Percentiles rank a stretch among this genome's conserved stretches.
These are phyloP conservation scores for Penicillium sp. DNA, from an alignment of 2,329 filamentous ascomycete genomes.

Conservation along the genomic window DNA sequence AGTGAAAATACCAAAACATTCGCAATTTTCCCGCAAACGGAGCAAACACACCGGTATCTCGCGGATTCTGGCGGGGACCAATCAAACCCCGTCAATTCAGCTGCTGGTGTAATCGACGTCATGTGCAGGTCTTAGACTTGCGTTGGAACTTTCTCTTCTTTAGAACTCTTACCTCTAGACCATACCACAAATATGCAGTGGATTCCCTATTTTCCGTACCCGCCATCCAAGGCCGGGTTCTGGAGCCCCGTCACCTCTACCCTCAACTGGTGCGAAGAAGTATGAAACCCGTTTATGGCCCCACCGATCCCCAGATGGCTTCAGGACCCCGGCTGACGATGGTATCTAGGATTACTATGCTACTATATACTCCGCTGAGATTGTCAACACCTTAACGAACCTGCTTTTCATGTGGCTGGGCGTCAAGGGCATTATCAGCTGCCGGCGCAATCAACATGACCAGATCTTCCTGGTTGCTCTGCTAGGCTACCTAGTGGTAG, in stretches of 20 bases:
- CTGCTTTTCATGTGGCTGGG: slow-evolving; percentile 77
- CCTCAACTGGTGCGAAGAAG: slow-evolving; percentile 79
- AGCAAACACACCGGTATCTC: slow-evolving; percentile 18
- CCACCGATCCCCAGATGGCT: neutral
- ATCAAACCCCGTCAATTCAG: slow-evolving; percentile 12
- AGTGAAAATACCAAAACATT: neutral
- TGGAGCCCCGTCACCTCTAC: slow-evolving; percentile 72
- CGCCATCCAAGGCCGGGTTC: slow-evolving; percentile 55
- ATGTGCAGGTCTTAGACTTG: slow-evolving; percentile 7
- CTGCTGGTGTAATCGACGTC: slow-evolving; percentile 20
- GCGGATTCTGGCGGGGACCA: slow-evolving; percentile 17
- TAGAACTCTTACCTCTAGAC: slow-evolving; percentile 1
- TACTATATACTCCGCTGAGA: slow-evolving; percentile 72
- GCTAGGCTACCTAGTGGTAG: slow-evolving; percentile 61
- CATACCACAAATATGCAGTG: slow-evolving; percentile 27
- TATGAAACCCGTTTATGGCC: slow-evolving; percentile 32
- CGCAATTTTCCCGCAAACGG: neutral
- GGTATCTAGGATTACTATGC: slow-evolving; percentile 67
- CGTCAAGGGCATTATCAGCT: slow-evolving; percentile 71
- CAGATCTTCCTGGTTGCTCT: slow-evolving; percentile 70
- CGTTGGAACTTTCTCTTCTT: neutral
- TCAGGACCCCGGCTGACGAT: neutral
- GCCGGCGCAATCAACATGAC: slow-evolving; percentile 70
- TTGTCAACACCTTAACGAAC: slow-evolving; percentile 81
- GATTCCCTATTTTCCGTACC: slow-evolving; percentile 42